These are phyloP conservation scores for Hanseniaspora mollemarum DNA, from an alignment of 805 yeast species.

Conservation along the genomic window DNA sequence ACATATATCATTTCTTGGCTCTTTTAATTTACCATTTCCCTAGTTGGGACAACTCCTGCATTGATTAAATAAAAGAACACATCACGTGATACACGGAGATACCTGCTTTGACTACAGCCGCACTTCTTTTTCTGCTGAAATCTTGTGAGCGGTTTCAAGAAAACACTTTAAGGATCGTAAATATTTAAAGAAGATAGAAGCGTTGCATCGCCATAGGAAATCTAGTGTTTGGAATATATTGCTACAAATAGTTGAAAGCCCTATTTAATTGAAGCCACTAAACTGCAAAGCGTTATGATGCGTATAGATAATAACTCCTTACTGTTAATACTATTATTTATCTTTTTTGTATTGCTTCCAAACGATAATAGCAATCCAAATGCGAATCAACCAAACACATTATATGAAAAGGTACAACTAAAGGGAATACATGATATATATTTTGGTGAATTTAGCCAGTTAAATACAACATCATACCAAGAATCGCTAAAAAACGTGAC, in stretches of 20 bases:
- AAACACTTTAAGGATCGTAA: no score
- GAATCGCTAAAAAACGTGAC: slow-evolving; percentile 11
- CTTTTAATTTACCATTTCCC: no score
- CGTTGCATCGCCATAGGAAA: background rate
- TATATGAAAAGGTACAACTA: slow-evolving; percentile 1
- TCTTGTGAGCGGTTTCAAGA: no score
- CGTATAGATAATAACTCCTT: slow-evolving; percentile 11
- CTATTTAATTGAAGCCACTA: background rate
- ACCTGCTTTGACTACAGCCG: no score
- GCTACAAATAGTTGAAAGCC: background rate
- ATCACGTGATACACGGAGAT: no score
- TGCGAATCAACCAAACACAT: background rate
- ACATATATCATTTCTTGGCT: no score
- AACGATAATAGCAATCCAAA: background rate
- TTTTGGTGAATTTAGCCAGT: background rate
- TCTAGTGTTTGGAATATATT: background rate
- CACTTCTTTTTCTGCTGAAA: no score
- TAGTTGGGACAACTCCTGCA: no score
- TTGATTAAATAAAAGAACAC: no score
- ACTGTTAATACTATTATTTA: slow-evolving; percentile 6
- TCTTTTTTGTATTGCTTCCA: slow-evolving; percentile 11
- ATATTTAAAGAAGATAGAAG: background rate
- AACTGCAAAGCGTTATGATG: background rate
- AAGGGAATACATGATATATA: background rate
- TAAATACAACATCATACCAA: background rate